Percentiles rank a stretch among this genome's conserved stretches.
Evolutionary conservation across 495 filamentous ascomycete species (phyloP).

Genomic region (Penicillium macrosclerotiorum): DNA sequence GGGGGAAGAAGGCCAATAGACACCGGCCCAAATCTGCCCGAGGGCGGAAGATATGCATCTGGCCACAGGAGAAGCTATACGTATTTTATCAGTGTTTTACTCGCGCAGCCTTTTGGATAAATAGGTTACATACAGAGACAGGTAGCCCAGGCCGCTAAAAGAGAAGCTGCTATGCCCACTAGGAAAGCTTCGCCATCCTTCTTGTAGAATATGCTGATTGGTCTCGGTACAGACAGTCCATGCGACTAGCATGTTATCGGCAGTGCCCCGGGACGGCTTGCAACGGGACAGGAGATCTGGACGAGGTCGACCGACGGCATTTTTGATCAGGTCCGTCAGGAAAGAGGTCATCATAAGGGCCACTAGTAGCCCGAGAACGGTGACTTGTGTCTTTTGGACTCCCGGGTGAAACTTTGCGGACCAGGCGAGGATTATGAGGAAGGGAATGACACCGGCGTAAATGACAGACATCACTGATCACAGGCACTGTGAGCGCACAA

Average conservation of each 20-base stretch:
- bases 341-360: constrained; percentile 74
- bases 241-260: constrained; percentile 63
- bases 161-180: constrained; percentile 85
- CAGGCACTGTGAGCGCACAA: constrained; percentile 3
- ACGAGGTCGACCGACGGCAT: constrained; percentile 82
- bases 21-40: constrained; percentile 65
- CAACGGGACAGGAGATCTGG: constrained; percentile 91
- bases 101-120: background rate
- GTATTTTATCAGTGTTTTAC: too few relatives aligned
- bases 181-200: constrained; percentile 92
- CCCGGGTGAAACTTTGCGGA: constrained; percentile 57
- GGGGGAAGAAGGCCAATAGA: constrained; percentile 57
- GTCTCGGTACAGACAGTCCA: constrained; percentile 79
- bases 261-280: constrained; percentile 64
- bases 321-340: constrained; percentile 90
- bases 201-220: constrained; percentile 74
- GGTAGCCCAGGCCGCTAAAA: constrained; percentile 81
- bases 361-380: constrained; percentile 74
- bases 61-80: constrained; percentile 66
- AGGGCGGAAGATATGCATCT: constrained; percentile 77
- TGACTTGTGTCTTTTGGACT: constrained; percentile 81
- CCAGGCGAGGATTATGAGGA: constrained; percentile 63
- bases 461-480: constrained; percentile 65
- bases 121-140: constrained; percentile 53
- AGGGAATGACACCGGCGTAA: constrained; percentile 71